phyloP scores from a whole-genome alignment of 257 asterid genomes.

The Verbena officinalis region DNA sequence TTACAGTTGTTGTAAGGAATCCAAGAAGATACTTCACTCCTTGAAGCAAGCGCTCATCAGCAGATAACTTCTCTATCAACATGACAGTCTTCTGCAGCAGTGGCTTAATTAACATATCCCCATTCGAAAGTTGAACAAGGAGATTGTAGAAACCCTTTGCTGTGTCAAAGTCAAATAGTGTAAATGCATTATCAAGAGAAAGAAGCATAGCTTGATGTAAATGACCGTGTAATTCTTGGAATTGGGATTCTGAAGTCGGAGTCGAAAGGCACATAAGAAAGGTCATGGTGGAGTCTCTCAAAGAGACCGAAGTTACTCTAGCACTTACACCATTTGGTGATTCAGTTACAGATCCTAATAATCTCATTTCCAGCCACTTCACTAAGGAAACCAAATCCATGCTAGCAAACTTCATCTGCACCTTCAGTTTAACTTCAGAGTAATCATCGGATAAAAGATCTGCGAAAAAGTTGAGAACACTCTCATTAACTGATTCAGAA shows the following conservation, averaged over 20 bases:
- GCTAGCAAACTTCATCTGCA: constrained; percentile 70
- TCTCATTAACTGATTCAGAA: constrained; percentile 74
- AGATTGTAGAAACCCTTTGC: constrained; percentile 69
- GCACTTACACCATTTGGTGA: constrained; percentile 46
- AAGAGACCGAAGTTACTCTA: constrained; percentile 63
- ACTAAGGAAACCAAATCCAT: constrained; percentile 67
- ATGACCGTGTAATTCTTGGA: constrained; percentile 66
- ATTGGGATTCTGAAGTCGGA: constrained; percentile 46
- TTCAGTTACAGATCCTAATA: constrained; percentile 65
- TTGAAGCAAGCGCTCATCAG: constrained; percentile 69
- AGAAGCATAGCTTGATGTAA: constrained; percentile 75
- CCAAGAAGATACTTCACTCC: constrained; percentile 83
- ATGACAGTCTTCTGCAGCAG: constrained; percentile 63
- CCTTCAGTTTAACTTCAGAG: constrained; percentile 57
- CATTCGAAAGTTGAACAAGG: constrained; percentile 73
- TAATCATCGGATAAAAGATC: constrained; percentile 72
- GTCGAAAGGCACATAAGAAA: constrained; percentile 66
- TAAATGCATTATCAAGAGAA: constrained; percentile 84
- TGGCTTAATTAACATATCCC: constrained; percentile 63
- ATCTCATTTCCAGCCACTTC: constrained; percentile 85
- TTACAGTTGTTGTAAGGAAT: constrained; percentile 58
- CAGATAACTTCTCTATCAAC: constrained; percentile 79
- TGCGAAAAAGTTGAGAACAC: constrained; percentile 79
- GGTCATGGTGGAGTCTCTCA: constrained; percentile 77
- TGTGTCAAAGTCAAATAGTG: constrained; percentile 52